A percentile compares a stretch with the other conserved stretches of the same genome.
Conservation (phyloP, 345 rosid genomes). For the Eucalyptus erythrocorys region DNA sequence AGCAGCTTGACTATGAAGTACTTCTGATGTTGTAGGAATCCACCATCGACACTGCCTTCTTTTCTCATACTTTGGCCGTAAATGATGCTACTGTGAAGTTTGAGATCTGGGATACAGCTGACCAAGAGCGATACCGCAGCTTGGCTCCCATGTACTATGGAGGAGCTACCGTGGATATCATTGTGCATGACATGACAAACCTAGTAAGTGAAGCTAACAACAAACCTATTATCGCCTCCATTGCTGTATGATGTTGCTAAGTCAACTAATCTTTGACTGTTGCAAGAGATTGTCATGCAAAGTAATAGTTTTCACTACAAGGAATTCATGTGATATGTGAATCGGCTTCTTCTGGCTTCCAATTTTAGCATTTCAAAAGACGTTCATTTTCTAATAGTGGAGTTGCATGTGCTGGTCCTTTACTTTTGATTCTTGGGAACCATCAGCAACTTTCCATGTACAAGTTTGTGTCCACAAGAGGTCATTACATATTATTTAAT, state of each 20-base stretch:
- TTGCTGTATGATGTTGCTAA: not conserved
- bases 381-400: not conserved
- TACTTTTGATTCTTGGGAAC: too few relatives aligned
- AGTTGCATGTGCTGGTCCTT: too few relatives aligned
- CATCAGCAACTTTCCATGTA: too few relatives aligned
- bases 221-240: not conserved
- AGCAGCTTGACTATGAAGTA: not conserved
- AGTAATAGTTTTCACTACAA: not conserved
- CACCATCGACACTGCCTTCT: constrained; percentile 94
- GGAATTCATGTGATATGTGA: too few relatives aligned
- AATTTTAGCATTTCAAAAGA: not conserved
- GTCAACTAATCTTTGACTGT: not conserved
- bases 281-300: not conserved
- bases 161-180: constrained; percentile 95
- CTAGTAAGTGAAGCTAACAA: constrained; percentile 24
- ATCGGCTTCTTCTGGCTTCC: not conserved
- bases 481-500: too few relatives aligned
- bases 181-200: constrained; percentile 84
- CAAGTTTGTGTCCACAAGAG: too few relatives aligned
- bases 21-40: too few relatives aligned
- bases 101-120: constrained; percentile 99
- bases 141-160: constrained; percentile 98
- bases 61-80: constrained; percentile 86
- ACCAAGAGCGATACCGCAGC: constrained; percentile 95
- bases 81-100: constrained; percentile 89